Base-by-base conservation (phyloP, 257 asterid genomes). In the Ligustrum vulgare region DNA sequence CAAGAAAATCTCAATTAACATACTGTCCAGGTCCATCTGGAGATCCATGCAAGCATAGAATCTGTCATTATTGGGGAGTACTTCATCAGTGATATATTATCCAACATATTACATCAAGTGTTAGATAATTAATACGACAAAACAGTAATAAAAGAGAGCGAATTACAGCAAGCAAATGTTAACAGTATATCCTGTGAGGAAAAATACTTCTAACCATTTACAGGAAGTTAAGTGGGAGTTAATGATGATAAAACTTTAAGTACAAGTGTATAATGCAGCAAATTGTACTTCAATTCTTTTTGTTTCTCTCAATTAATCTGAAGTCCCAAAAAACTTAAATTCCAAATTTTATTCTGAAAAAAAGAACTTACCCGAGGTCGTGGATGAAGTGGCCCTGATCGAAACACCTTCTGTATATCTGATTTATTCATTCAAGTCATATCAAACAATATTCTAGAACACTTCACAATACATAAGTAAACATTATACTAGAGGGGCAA, bases 1-100 rank as follows among this genome's bases (percentile, higher is more conserved):
- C 31, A 6, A 56, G 75, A 41, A 6, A 34, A 74, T 69, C 62
- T 54, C 71, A 76, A 77, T 43, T 60, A 72, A 87, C 97, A 70
- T 88, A 94, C 97, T 94, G 97, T 77, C 97, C 94, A 63, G 98
- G 94, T 41, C 98, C 98, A 80, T 94, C 97, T 31, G 92, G 96
- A 67, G 98, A 94, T 88, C 98, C 98, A 82, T 94, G 98, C 80
- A 94, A 78, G 87, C 97, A 94, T 76, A 94, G 71, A 79, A 94
- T 89, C 98, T 94, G 97, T 77, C 81, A 91, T 79, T 54, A 67
- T 76, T 64, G 78, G 34, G 72, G 74, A 69, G 45, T 67, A 70
- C 3, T 77, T 63, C 67, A 77, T 78, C 74, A 83, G 82, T 58
- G 33, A 80, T 75, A 72, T 58, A n/a, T 72, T 36, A 56, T 77